Evolutionary conservation across 2,329 filamentous ascomycete species (phyloP).

Genomic region (Coleophoma crateriformis): DNA sequence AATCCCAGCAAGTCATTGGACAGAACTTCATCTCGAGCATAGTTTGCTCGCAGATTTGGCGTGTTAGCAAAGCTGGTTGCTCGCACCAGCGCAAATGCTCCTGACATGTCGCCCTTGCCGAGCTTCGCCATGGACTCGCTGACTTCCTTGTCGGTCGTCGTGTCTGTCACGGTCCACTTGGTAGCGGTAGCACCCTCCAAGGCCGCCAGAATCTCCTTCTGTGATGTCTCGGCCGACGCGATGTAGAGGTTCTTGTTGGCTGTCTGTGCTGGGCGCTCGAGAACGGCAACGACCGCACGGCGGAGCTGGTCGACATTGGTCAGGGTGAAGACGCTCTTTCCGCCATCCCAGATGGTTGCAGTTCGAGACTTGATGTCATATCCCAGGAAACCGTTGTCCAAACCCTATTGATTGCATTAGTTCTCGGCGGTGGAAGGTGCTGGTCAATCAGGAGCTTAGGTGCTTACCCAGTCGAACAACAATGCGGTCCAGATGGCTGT

Average conservation of each 20-base stretch:
- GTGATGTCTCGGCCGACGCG: conserved; percentile 23
- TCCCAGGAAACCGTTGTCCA: conserved; percentile 20
- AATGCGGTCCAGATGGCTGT: conserved; percentile 37
- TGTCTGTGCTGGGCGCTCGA: conserved; percentile 26
- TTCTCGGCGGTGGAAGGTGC: background rate
- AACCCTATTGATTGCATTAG: background rate
- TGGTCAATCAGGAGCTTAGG: background rate
- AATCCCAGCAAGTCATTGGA: too few relatives aligned
- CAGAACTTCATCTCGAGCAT: too few relatives aligned
- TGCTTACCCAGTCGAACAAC: conserved; percentile 41
- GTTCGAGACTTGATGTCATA: conserved; percentile 24
- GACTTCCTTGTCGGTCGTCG: background rate
- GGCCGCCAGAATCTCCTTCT: conserved; percentile 25
- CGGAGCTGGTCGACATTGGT: conserved; percentile 24
- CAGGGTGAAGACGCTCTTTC: conserved; percentile 19
- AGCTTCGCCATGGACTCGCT: background rate
- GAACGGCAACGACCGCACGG: conserved; percentile 22
- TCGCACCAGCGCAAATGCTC: background rate
- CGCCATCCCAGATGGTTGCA: conserved; percentile 23
- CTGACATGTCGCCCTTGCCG: background rate
- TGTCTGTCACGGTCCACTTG: conserved; percentile 14
- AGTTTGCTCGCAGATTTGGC: too few relatives aligned
- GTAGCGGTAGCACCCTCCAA: conserved; percentile 20
- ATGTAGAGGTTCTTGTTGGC: conserved; percentile 25
- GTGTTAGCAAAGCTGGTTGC: too few relatives aligned